Evolutionary conservation across 192 early-diverging fungal species (phyloP), one percentile per base, ranked within the genome.

Genomic region (Podila clonocystis): DNA sequence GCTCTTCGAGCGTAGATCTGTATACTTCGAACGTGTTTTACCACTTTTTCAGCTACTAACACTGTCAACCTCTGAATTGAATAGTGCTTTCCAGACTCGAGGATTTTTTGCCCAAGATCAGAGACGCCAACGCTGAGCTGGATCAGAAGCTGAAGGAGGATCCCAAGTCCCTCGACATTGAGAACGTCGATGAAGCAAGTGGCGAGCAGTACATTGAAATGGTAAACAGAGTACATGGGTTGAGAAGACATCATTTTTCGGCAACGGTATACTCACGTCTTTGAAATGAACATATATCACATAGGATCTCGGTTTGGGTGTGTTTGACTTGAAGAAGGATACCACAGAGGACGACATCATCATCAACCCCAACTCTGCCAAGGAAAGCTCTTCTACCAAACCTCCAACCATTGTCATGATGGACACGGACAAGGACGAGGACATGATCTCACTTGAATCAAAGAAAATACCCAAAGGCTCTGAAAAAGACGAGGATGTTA

Each of bases 181-280:
- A 89, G 41, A 79, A 86, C 55, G 85, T 89, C 3, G 86, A 86
- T 17, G 88, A 88, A 20, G 80, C 80, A 12, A 73, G 48, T 28
- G 77, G 77, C 45, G 88, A 84, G 20, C 85, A 85, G 41, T 89
- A 88, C 62, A 89, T 89, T 38, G 88, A 89, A 60, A 84, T 84
- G 90, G 89, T 75, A 50, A 85, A 30, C 2, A 0, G 13, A 45
- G 13, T 17, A 45, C 2, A 45, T 45, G 13, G 4, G 8, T 4
- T 15, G 13, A 12, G 15, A 17, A 45, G 13, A 8, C 13, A 38
- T 38, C 9, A 2, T 38, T 6, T 3, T 45, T 45, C 15, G 8
- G 13, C 15, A 8, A 17, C 13, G 2, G 0, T 8, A 4, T 45
- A 45, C 41, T 45, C 12, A 45, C 41, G 2, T 1, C 15, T 45